These are phyloP conservation scores for Paecilomyces dactylethromorphus DNA, from an alignment of 2,329 filamentous ascomycete genomes.

Conservation along the genomic window DNA sequence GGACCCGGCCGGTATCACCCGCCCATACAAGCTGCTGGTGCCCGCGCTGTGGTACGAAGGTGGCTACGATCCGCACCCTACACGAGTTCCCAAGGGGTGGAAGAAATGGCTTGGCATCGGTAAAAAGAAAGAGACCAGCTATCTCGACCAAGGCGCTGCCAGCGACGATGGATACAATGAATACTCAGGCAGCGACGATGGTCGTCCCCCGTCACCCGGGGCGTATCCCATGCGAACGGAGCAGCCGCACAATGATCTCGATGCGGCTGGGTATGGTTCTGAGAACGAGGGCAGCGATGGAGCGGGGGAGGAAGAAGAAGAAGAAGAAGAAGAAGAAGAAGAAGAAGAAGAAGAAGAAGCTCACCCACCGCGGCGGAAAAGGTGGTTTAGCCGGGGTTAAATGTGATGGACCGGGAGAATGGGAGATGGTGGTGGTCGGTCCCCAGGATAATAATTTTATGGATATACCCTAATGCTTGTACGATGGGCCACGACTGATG, in stretches of 20 bases:
- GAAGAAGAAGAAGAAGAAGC: too few species aligned
- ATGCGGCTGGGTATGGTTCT: background rate
- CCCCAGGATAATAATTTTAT: background rate
- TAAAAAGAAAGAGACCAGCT: conserved; percentile 15
- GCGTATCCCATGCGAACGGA: background rate
- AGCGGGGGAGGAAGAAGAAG: background rate
- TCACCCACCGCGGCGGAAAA: conserved; percentile 18
- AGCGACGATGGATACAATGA: conserved; percentile 13
- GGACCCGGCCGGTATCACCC: conserved; percentile 82
- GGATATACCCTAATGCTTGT: background rate
- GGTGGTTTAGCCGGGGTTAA: conserved; percentile 22
- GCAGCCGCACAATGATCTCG: background rate
- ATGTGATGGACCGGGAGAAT: background rate
- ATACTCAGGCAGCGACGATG: conserved; percentile 5
- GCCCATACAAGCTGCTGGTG: conserved; percentile 78
- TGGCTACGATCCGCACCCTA: conserved; percentile 28
- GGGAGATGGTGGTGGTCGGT: background rate
- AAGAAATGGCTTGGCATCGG: conserved; percentile 29
- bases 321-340: too few species aligned
- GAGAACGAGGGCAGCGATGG: conserved; percentile 8
- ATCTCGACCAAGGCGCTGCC: background rate
- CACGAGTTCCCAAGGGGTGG: conserved; percentile 31
- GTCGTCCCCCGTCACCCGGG: background rate
- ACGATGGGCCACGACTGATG: background rate
- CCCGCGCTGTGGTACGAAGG: conserved; percentile 61